Conservation (phyloP, 257 asterid genomes). For the Solanum okadae region DNA sequence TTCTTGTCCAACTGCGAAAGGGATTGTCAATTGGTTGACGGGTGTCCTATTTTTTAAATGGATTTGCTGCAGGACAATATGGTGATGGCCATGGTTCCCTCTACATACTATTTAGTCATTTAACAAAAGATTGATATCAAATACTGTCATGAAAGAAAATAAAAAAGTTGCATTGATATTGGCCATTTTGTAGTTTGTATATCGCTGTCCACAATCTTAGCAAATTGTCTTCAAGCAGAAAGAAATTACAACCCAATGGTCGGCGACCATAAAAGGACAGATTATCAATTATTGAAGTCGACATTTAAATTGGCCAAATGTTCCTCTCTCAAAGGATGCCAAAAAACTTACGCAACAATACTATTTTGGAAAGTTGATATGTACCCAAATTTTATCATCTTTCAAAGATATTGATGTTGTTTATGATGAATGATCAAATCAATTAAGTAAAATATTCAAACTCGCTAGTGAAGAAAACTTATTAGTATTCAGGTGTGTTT, state of each 20-base stretch:
- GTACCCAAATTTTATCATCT: too few species aligned
- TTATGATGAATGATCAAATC: neutral
- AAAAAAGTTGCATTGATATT: too few species aligned
- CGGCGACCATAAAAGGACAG: neutral
- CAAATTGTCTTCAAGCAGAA: too few species aligned
- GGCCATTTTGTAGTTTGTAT: neutral
- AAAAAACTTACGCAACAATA: too few species aligned
- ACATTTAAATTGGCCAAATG: neutral
- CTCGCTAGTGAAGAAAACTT: too few species aligned
- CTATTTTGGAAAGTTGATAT: too few species aligned
- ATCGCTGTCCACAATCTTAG: too few species aligned
- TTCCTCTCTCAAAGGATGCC: neutral
- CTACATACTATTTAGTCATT: neutral
- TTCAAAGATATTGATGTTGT: too few species aligned
- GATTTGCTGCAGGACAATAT: neutral
- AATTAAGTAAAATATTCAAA: too few species aligned
- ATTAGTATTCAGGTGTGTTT: too few species aligned
- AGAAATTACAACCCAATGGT: neutral
- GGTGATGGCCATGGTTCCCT: neutral
- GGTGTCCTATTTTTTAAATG: constrained; percentile 51
- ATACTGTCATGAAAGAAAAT: too few species aligned
- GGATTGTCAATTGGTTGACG: constrained; percentile 45
- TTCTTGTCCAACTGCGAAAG: constrained; percentile 78
- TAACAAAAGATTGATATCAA: too few species aligned
- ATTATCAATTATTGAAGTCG: neutral